These are phyloP conservation scores for Mycena amicta DNA, from an alignment of 768 basidiomycete species.

Conservation along the genomic window DNA sequence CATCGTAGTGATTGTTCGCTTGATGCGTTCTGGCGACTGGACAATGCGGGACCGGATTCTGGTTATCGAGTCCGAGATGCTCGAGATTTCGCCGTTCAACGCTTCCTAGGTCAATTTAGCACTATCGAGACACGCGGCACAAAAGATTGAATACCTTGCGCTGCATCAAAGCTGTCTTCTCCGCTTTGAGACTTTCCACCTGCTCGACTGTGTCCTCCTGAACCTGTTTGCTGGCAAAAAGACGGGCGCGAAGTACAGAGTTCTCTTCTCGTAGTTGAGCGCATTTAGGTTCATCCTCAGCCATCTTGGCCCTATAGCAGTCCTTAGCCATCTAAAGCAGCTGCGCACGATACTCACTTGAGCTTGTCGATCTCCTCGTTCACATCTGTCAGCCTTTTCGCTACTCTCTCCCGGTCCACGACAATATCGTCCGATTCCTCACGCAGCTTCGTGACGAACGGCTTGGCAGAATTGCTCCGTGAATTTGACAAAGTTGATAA, in stretches of 20 bases:
- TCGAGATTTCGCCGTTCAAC: conserved; percentile 60
- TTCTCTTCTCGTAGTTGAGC: conserved; percentile 64
- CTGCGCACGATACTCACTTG: conserved; percentile 46
- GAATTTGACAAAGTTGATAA: conserved; percentile 94
- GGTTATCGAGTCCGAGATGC: conserved; percentile 59
- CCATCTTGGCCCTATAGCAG: conserved; percentile 55
- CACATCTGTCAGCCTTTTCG: conserved; percentile 49
- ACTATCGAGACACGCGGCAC: not conserved
- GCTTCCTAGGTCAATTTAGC: conserved; percentile 46
- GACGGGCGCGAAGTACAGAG: conserved; percentile 57
- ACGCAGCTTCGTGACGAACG: conserved; percentile 63
- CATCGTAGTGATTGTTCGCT: conserved; percentile 81
- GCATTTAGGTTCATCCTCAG: conserved; percentile 70
- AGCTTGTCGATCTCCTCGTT: conserved; percentile 55
- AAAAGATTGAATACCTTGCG: conserved; percentile 52
- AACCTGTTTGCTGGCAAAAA: conserved; percentile 70
- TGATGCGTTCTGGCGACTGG: conserved; percentile 89
- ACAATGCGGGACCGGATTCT: conserved; percentile 78
- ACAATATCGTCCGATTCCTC: conserved; percentile 58
- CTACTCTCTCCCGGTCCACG: conserved; percentile 62
- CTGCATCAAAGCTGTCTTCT: conserved; percentile 63
- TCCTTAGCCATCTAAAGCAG: not conserved
- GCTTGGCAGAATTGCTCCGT: conserved; percentile 67
- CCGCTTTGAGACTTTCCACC: conserved; percentile 70
- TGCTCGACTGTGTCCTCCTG: conserved; percentile 63